Conservation (phyloP, 2,329 filamentous ascomycete species). For the Atkinsonella hypoxylon region DNA sequence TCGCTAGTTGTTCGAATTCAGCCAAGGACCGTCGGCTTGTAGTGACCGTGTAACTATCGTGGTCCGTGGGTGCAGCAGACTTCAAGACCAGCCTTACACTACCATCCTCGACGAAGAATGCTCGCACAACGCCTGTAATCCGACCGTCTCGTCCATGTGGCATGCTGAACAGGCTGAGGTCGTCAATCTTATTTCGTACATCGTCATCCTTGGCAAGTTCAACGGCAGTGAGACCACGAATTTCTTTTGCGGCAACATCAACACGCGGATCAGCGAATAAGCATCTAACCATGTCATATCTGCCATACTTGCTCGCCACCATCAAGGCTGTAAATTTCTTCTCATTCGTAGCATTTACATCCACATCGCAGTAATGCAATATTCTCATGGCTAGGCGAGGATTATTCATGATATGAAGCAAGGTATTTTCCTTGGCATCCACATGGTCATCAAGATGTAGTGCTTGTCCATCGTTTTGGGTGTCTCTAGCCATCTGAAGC, state of each 20-base stretch:
- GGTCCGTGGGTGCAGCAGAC: conserved; percentile 74
- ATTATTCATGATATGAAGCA: conserved; percentile 93
- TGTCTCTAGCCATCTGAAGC: conserved; percentile 57
- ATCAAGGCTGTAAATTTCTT: conserved; percentile 91
- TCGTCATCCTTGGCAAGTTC: conserved; percentile 98
- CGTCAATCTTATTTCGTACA: conserved; percentile 90
- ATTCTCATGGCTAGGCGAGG: conserved; percentile 63
- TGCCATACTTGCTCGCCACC: conserved; percentile 96
- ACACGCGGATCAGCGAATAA: conserved; percentile 82
- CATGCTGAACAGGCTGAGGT: conserved; percentile 73
- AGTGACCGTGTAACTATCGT: conserved; percentile 81
- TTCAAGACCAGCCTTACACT: conserved; percentile 89
- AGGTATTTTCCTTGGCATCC: conserved; percentile 83
- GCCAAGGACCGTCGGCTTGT: conserved; percentile 78
- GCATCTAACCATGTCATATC: conserved; percentile 82
- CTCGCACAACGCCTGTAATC: conserved; percentile 84
- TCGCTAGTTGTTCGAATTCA: conserved; percentile 85
- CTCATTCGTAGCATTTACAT: conserved; percentile 91
- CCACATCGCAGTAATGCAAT: conserved; percentile 77
- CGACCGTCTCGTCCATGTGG: conserved; percentile 61
- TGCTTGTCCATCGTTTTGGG: conserved; percentile 67
- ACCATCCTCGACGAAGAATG: conserved; percentile 94
- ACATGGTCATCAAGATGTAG: conserved; percentile 88
- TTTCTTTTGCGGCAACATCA: conserved; percentile 71
- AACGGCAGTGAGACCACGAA: conserved; percentile 82